Evolutionary conservation across 2,329 filamentous ascomycete species (phyloP).

Genomic region (Aureobasidium mangrovei): DNA sequence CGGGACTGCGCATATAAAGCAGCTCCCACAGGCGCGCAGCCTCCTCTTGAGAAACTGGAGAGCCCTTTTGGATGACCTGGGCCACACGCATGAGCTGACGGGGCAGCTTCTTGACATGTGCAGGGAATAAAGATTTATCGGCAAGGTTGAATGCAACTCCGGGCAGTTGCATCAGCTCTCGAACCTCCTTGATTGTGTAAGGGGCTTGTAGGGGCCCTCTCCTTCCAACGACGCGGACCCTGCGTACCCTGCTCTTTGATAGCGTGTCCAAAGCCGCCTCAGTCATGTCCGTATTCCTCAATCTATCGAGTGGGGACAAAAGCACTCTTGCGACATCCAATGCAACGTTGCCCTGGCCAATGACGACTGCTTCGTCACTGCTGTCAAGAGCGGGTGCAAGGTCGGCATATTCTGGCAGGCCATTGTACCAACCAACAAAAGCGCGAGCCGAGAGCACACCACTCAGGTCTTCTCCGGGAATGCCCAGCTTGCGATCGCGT

Average conservation of each 20-base stretch:
- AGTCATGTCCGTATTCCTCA: conserved; percentile 81
- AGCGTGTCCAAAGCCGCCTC: conserved; percentile 70
- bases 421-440: conserved; percentile 98
- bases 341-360: conserved; percentile 94
- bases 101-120: conserved; percentile 59
- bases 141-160: conserved; percentile 64
- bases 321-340: conserved; percentile 87
- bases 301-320: conserved; percentile 61
- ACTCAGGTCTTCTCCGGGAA: conserved; percentile 69
- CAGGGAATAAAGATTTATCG: conserved; percentile 56
- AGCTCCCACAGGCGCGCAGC: conserved; percentile 69
- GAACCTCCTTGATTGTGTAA: conserved; percentile 90
- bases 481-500: conserved; percentile 66
- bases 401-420: conserved; percentile 69
- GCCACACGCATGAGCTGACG: conserved; percentile 68
- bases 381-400: conserved; percentile 64
- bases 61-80: conserved; percentile 72
- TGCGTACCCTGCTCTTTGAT: conserved; percentile 61
- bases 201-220: conserved; percentile 76
- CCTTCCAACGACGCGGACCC: conserved; percentile 79
- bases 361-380: conserved; percentile 74
- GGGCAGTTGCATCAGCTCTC: conserved; percentile 74
- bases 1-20: conserved; percentile 75
- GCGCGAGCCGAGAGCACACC: conserved; percentile 82
- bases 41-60: conserved; percentile 40